Evolutionary conservation across 2,329 filamentous ascomycete genomes (phyloP).

Genomic region (Whalleya microplaca): DNA sequence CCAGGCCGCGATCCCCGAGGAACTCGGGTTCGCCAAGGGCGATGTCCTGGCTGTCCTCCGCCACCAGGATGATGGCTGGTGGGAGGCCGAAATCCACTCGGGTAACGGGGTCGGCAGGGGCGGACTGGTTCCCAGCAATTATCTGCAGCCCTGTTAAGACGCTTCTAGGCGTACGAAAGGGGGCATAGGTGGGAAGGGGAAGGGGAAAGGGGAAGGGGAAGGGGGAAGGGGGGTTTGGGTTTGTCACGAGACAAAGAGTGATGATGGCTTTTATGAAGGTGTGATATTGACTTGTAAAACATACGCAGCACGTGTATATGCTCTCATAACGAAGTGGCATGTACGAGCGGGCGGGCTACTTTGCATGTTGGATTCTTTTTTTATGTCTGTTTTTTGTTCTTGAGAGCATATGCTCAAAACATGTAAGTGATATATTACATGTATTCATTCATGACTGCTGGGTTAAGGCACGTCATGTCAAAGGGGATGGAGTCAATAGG

Average conservation of each 20-base stretch:
- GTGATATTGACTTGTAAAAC: neutral
- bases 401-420: neutral
- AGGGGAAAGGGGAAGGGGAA: neutral
- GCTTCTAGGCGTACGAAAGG: no score
- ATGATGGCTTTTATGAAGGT: conserved; percentile 16
- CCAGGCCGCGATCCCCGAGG: conserved; percentile 91
- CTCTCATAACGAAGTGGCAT: conserved; percentile 11
- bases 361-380: conserved; percentile 10
- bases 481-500: conserved; percentile 18
- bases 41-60: conserved; percentile 87
- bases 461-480: neutral
- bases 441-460: neutral
- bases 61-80: conserved; percentile 98
- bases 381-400: conserved; percentile 2
- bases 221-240: neutral
- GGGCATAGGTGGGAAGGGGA: no score
- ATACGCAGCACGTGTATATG: conserved; percentile 4
- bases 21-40: conserved; percentile 89
- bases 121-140: conserved; percentile 71
- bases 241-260: conserved; percentile 22
- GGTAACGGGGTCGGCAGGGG: conserved; percentile 55
- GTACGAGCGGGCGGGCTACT: conserved; percentile 12
- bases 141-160: conserved; percentile 53
- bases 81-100: conserved; percentile 92
- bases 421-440: conserved; percentile 5